These are phyloP conservation scores for Aegilops longissima DNA, from an alignment of 176 grass and related monocot species.

Conservation along the genomic window DNA sequence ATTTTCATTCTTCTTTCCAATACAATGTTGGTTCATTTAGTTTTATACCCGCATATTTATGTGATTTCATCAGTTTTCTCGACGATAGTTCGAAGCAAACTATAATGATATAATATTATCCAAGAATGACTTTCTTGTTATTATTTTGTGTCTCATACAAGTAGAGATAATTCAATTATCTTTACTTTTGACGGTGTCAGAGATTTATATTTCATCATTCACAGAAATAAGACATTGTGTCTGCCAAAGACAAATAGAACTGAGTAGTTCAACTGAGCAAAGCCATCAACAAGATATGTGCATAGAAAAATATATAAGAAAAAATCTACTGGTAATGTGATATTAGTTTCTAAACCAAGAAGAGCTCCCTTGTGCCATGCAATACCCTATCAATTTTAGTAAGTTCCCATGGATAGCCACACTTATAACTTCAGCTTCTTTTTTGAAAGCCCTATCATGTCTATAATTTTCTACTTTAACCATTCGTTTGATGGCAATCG, in stretches of 20 bases:
- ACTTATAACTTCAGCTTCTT: slow-evolving; percentile 86
- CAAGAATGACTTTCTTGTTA: neutral
- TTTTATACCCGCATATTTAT: slow-evolving; percentile 48
- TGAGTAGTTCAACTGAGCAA: neutral
- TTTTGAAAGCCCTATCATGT: slow-evolving; percentile 61
- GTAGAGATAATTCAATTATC: neutral
- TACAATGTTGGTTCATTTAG: slow-evolving; percentile 51
- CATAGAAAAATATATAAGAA: neutral
- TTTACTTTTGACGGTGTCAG: neutral
- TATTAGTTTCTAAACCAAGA: slow-evolving; percentile 82
- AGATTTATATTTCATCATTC: neutral
- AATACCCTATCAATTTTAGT: slow-evolving; percentile 73
- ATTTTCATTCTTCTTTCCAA: slow-evolving; percentile 52
- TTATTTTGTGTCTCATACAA: neutral
- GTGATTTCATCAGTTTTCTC: neutral
- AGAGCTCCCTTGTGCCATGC: slow-evolving; percentile 54
- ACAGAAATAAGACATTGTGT: neutral
- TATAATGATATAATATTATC: neutral
- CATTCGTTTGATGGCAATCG: slow-evolving; percentile 63
- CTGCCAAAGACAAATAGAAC: neutral
- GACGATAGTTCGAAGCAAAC: neutral
- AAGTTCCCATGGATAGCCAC: slow-evolving; percentile 82
- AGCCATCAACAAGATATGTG: neutral
- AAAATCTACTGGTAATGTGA: neutral
- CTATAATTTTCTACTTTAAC: slow-evolving; percentile 36